Evolutionary conservation across 192 early-diverging fungal genomes (phyloP).

Genomic region (Entomortierella chlamydospora): DNA sequence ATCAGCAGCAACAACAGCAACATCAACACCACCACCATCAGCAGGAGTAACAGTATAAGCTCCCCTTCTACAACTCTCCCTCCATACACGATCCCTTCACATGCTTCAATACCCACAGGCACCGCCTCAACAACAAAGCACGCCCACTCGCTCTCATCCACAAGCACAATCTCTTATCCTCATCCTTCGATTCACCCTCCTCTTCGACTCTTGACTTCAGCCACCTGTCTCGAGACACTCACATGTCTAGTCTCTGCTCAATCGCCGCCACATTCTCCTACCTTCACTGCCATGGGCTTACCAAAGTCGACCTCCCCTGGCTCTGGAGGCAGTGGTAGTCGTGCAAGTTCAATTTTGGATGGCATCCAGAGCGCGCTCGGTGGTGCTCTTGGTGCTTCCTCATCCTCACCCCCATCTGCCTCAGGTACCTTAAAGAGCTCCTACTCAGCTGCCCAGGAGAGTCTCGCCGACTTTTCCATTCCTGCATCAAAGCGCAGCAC

Average conservation of each 20-base stretch:
- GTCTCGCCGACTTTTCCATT: conserved; percentile 44
- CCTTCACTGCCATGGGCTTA: conserved; percentile 26
- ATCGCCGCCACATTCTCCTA: conserved; percentile 52
- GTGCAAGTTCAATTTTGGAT: conserved; percentile 34
- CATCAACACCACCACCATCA: not conserved
- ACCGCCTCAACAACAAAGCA: not conserved
- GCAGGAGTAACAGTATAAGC: not conserved
- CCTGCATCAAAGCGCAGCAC: conserved; percentile 22
- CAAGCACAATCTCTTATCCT: conserved; percentile 27
- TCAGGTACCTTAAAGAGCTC: conserved; percentile 1
- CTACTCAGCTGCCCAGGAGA: conserved; percentile 42
- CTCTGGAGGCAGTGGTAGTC: conserved; percentile 21
- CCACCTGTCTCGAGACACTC: conserved; percentile 39
- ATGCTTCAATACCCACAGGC: conserved; percentile 3
- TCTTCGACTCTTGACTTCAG: conserved; percentile 38
- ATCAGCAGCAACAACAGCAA: conserved; percentile 5
- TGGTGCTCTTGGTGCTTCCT: conserved; percentile 20
- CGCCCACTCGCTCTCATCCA: conserved; percentile 17
- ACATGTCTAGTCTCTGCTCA: conserved; percentile 45
- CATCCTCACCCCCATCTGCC: conserved; percentile 20
- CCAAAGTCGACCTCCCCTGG: conserved; percentile 10
- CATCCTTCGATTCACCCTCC: conserved; percentile 40
- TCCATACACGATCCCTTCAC: not conserved
- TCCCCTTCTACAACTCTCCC: no score
- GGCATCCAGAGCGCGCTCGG: conserved; percentile 43